Evolutionary conservation across 805 yeast species (phyloP).

Genomic region (Jamesozyma piceae): DNA sequence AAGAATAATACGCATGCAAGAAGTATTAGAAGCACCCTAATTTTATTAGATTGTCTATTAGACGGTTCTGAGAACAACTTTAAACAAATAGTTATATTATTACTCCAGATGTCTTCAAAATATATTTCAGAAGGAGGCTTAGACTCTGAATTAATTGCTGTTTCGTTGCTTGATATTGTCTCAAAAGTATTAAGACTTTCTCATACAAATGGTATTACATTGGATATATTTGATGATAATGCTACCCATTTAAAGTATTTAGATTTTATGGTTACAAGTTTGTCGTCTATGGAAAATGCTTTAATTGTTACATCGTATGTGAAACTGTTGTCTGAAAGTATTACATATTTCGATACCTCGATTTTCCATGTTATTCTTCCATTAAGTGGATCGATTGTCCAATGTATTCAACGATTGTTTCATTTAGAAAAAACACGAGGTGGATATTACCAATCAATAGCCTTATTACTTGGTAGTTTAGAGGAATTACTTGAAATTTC

Average conservation of each 20-base stretch:
- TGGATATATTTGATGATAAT: slow-evolving; percentile 27
- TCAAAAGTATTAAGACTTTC: slow-evolving; percentile 27
- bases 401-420: slow-evolving; percentile 19
- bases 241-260: slow-evolving; percentile 29
- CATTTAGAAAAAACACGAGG: slow-evolving; percentile 23
- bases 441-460: slow-evolving; percentile 38
- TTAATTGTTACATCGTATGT: slow-evolving; percentile 29
- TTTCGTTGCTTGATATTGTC: slow-evolving; percentile 26
- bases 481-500: slow-evolving; percentile 55
- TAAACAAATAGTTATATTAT: slow-evolving; percentile 33
- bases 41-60: slow-evolving; percentile 37
- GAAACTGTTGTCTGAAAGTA: slow-evolving; percentile 41
- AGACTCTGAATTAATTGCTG: slow-evolving; percentile 27
- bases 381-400: slow-evolving; percentile 38
- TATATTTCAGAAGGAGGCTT: slow-evolving; percentile 16
- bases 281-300: slow-evolving; percentile 37
- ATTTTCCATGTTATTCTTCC: slow-evolving; percentile 49
- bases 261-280: slow-evolving; percentile 41
- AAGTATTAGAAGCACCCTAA: slow-evolving; percentile 37
- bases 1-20: slow-evolving; percentile 29
- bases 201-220: slow-evolving; percentile 23
- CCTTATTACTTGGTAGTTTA: slow-evolving; percentile 44
- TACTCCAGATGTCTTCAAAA: slow-evolving; percentile 33
- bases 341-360: slow-evolving; percentile 41
- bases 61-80: slow-evolving; percentile 53